Conservation (phyloP, 768 basidiomycete species). For the Lentinula aciculospora region DNA sequence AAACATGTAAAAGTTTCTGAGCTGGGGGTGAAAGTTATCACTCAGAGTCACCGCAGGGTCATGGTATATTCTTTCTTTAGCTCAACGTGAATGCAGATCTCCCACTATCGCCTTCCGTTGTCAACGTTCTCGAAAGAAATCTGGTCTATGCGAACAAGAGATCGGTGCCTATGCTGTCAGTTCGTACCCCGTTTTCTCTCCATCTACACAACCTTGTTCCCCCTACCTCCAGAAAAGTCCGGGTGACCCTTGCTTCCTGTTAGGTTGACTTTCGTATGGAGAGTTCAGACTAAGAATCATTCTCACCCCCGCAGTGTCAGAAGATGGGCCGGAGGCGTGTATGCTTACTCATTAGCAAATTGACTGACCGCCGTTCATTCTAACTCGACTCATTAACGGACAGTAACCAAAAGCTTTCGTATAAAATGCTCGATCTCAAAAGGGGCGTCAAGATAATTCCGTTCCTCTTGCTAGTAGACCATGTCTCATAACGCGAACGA, state of each 20-base stretch:
- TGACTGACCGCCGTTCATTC: not conserved
- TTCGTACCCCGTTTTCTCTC: not conserved
- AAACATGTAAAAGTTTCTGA: not conserved
- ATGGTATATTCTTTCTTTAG: not conserved
- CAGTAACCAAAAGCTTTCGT: not conserved
- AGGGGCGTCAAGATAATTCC: not conserved
- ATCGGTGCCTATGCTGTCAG: no score
- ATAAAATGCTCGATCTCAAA: not conserved
- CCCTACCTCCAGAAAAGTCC: not conserved
- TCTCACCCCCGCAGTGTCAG: not conserved
- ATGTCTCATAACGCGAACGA: slow-evolving; percentile 19
- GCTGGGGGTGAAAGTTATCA: no score
- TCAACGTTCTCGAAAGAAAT: no score
- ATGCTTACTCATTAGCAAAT: not conserved
- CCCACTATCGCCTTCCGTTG: not conserved
- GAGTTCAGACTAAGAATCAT: not conserved
- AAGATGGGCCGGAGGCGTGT: not conserved
- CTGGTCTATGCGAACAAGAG: no score
- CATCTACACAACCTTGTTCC: not conserved
- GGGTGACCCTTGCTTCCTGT: not conserved
- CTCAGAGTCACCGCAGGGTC: no score
- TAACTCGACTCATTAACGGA: not conserved
- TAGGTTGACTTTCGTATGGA: not conserved
- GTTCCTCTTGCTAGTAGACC: slow-evolving; percentile 3
- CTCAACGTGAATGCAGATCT: not conserved